Evolutionary conservation across 2,329 filamentous ascomycete genomes (phyloP).

Genomic region (Bipolaris zeicola): DNA sequence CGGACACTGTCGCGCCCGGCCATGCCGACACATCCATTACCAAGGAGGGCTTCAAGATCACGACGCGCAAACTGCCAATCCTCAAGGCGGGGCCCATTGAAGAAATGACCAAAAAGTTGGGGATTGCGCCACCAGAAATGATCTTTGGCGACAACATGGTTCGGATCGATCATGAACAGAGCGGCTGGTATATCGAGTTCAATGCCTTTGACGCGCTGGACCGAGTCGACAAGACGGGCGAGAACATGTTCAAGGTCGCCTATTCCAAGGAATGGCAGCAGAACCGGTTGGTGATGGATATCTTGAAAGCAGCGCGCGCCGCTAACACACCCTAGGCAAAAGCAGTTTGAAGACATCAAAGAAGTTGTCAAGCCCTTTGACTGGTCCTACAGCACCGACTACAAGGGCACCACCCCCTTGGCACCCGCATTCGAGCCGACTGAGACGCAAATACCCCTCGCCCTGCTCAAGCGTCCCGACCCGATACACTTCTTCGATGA

Average conservation of each 20-base stretch:
- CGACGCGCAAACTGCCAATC: constrained; percentile 89
- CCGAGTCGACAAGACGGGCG: constrained; percentile 89
- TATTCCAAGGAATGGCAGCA: constrained; percentile 89
- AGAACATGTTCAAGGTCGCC: constrained; percentile 88
- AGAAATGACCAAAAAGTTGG: constrained; percentile 75
- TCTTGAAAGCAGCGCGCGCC: neutral
- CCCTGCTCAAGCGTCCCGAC: constrained; percentile 84
- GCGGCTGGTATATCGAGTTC: constrained; percentile 81
- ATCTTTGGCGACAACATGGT: constrained; percentile 97
- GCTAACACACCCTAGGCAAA: constrained; percentile 61
- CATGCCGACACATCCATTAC: constrained; percentile 45
- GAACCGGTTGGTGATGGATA: constrained; percentile 55
- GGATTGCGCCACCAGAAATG: constrained; percentile 95
- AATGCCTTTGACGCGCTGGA: constrained; percentile 87
- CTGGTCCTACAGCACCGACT: constrained; percentile 95
- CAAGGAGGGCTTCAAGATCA: constrained; percentile 69
- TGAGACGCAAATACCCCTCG: constrained; percentile 74
- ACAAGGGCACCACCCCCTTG: constrained; percentile 69
- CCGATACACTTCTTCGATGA: constrained; percentile 97
- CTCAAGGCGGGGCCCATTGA: constrained; percentile 91
- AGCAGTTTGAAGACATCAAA: constrained; percentile 82
- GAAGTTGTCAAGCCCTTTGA: constrained; percentile 96
- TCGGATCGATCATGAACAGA: constrained; percentile 71
- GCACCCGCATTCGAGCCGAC: constrained; percentile 51
- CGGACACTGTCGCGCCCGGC: constrained; percentile 42